Evolutionary conservation across 805 yeast species (phyloP).

Genomic region (Starmerella ratchasimensis): DNA sequence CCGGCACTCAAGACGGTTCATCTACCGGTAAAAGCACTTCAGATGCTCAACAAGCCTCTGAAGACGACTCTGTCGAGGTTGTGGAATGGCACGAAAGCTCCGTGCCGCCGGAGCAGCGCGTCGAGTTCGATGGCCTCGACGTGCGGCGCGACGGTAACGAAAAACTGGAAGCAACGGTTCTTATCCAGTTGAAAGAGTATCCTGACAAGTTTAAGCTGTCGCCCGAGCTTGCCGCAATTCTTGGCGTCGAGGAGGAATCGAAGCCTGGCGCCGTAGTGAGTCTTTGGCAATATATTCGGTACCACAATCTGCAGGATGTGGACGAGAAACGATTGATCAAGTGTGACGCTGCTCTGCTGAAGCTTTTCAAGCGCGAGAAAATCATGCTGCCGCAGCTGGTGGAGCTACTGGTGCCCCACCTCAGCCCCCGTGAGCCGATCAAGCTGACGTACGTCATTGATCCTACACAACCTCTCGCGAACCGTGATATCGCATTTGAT

Average conservation of each 20-base stretch:
- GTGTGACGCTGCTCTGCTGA: slow-evolving; percentile 36
- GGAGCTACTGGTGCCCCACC: slow-evolving; percentile 52
- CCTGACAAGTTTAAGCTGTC: slow-evolving; percentile 55
- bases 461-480: slow-evolving; percentile 60
- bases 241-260: slow-evolving; percentile 67
- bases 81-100: slow-evolving; percentile 78
- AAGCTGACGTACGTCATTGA: slow-evolving; percentile 58
- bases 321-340: slow-evolving; percentile 43
- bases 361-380: slow-evolving; percentile 34
- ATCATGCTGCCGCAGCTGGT: slow-evolving; percentile 60
- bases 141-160: slow-evolving; percentile 63
- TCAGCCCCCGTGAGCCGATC: slow-evolving; percentile 69
- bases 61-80: slow-evolving; percentile 24
- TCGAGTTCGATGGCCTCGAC: slow-evolving; percentile 78
- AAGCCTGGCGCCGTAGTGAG: slow-evolving; percentile 74
- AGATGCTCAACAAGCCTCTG: too few relatives aligned
- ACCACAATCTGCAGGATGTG: slow-evolving; percentile 46
- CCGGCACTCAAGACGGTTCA: too few relatives aligned
- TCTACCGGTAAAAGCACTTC: too few relatives aligned
- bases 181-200: slow-evolving; percentile 66
- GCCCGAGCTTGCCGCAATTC: slow-evolving; percentile 49
- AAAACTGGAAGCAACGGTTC: slow-evolving; percentile 54
- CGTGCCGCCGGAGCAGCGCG: slow-evolving; percentile 24
- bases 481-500: slow-evolving; percentile 68
- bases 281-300: slow-evolving; percentile 63